These are phyloP conservation scores for Solanum commersonii DNA, from an alignment of 257 asterid species.

Conservation along the genomic window DNA sequence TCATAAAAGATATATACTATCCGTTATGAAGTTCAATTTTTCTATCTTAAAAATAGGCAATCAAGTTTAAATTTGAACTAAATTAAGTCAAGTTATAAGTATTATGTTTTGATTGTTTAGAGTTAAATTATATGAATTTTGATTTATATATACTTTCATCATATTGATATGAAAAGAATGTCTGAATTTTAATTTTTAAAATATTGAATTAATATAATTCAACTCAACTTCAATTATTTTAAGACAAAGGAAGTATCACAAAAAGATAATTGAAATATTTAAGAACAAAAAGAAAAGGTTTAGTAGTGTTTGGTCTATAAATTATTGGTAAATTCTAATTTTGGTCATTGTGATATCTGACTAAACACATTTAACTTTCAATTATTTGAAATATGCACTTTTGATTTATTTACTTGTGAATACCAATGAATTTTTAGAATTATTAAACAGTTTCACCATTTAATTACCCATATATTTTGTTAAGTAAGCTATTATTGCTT, in stretches of 20 bases:
- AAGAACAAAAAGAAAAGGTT: not conserved
- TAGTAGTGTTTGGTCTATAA: not conserved
- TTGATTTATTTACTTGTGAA: not conserved
- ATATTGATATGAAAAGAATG: too few species aligned
- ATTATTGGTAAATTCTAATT: not conserved
- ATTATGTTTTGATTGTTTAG: accelerated
- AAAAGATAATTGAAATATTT: not conserved
- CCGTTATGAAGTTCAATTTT: not conserved
- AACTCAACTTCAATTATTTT: not conserved
- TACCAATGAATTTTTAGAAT: not conserved
- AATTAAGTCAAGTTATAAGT: not conserved
- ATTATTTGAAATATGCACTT: not conserved
- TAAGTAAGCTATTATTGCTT: not conserved
- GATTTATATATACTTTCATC: not conserved
- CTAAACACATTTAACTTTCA: not conserved
- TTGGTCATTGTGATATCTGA: not conserved
- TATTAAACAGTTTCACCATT: not conserved
- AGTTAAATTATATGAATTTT: not conserved
- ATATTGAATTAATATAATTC: not conserved
- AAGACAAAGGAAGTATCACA: not conserved
- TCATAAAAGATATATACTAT: not conserved
- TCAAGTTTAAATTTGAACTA: not conserved
- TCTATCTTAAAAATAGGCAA: not conserved
- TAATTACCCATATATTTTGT: not conserved
- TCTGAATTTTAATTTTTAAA: not conserved